Conservation (phyloP, 2,329 filamentous ascomycete genomes). For the Ophiostoma pallidulum region DNA sequence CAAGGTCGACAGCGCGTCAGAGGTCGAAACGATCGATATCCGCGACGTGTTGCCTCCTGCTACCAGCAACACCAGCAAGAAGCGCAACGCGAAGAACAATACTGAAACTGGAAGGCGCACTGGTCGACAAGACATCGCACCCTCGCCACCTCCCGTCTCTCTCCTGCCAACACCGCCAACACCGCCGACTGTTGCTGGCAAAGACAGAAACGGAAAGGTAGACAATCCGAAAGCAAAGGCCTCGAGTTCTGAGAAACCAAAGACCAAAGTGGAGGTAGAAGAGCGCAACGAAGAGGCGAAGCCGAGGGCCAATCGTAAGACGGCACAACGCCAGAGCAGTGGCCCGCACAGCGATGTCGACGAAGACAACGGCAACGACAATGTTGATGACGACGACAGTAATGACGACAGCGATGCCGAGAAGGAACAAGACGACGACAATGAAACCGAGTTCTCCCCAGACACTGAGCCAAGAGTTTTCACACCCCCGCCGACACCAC, state of each 20-base stretch:
- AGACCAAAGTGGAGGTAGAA: not conserved
- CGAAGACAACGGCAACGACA: not conserved
- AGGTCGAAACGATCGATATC: slow-evolving; percentile 3
- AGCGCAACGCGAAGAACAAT: not conserved
- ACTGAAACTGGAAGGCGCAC: not conserved
- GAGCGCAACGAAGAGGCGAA: not conserved
- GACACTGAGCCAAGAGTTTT: slow-evolving; percentile 4
- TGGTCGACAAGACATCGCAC: not conserved
- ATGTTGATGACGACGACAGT: not conserved
- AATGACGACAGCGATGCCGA: not conserved
- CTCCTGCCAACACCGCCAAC: not conserved
- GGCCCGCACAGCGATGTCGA: no score
- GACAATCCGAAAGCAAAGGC: not conserved
- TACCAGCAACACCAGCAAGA: slow-evolving; percentile 4
- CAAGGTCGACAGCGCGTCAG: not conserved
- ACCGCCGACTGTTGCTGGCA: not conserved
- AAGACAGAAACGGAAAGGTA: not conserved
- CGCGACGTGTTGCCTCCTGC: not conserved
- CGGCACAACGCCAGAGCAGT: no score
- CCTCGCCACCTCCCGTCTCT: not conserved
- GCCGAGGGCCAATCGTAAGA: no score
- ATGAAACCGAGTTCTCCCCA: not conserved
- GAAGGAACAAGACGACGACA: not conserved
- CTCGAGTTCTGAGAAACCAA: not conserved
- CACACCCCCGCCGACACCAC: slow-evolving; percentile 5